Evolutionary conservation across 1,284 basidiomycete genomes (phyloP).

Genomic region (Hymenochaete sp.): DNA sequence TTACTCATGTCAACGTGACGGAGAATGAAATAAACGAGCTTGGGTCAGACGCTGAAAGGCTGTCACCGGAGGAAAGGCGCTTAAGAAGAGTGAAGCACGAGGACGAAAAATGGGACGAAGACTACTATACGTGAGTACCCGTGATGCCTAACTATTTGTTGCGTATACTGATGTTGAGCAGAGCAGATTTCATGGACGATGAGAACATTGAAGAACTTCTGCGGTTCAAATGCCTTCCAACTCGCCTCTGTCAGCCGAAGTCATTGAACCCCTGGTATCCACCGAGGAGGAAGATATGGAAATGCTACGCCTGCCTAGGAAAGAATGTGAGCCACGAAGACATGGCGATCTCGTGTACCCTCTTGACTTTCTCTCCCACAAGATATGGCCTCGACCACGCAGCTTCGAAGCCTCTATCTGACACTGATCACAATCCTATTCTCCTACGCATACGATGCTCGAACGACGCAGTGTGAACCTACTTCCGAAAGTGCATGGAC

Average conservation of each 20-base stretch:
- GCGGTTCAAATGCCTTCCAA: conserved; percentile 45
- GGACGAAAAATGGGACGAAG: conserved; percentile 69
- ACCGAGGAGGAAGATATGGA: conserved; percentile 60
- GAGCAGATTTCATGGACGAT: conserved; percentile 72
- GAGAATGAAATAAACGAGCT: conserved; percentile 77
- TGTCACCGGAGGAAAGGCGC: conserved; percentile 37
- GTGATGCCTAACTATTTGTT: neutral
- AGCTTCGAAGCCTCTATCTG: conserved; percentile 55
- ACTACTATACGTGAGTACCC: conserved; percentile 63
- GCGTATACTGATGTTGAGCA: conserved; percentile 24
- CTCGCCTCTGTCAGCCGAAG: conserved; percentile 24
- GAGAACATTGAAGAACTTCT: conserved; percentile 63
- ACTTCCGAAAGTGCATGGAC: conserved; percentile 82
- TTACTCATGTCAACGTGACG: conserved; percentile 55
- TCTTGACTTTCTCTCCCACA: conserved; percentile 5
- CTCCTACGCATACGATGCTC: conserved; percentile 66
- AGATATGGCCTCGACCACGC: conserved; percentile 51
- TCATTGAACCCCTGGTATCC: conserved; percentile 38
- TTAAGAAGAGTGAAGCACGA: conserved; percentile 45
- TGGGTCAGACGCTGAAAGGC: conserved; percentile 53
- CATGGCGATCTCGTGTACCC: conserved; percentile 4
- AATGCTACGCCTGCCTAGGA: conserved; percentile 63
- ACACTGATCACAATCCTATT: conserved; percentile 63
- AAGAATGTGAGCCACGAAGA: conserved; percentile 51
- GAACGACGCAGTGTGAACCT: conserved; percentile 65